Conservation (phyloP, 768 basidiomycete genomes). For the Lactarius trivialis region DNA sequence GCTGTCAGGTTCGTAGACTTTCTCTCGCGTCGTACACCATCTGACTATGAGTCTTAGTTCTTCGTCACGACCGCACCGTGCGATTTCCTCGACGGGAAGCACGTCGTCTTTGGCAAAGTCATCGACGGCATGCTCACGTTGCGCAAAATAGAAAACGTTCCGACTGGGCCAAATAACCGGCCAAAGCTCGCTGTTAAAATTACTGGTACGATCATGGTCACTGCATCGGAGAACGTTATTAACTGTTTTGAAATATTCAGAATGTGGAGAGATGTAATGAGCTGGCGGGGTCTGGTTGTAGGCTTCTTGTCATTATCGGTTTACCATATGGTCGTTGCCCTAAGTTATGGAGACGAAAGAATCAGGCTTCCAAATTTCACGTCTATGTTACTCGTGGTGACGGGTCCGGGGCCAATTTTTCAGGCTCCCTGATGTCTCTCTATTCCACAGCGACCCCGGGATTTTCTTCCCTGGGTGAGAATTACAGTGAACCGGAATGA, state of each 20-base stretch:
- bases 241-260: constrained; percentile 22
- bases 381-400: not conserved
- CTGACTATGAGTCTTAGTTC: constrained; percentile 47
- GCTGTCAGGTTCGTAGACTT: constrained; percentile 58
- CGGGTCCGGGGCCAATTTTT: not conserved
- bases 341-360: not conserved
- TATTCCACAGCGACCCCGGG: not conserved
- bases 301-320: not conserved
- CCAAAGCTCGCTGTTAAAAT: constrained; percentile 88
- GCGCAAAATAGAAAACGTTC: constrained; percentile 92
- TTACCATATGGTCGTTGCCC: not conserved
- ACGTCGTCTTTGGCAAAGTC: constrained; percentile 88
- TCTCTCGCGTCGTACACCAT: not conserved
- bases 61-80: constrained; percentile 95
- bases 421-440: not conserved
- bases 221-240: no score
- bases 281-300: no score
- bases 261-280: constrained; percentile 37
- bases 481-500: not conserved
- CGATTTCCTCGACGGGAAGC: constrained; percentile 92
- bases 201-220: constrained; percentile 47
- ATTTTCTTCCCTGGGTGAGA: not conserved
- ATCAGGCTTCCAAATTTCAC: not conserved
- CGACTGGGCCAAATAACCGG: constrained; percentile 84
- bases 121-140: constrained; percentile 93